Evolutionary conservation across 352 stramenopile genomes (phyloP).

Genomic region (Aphanomyces astaci): DNA sequence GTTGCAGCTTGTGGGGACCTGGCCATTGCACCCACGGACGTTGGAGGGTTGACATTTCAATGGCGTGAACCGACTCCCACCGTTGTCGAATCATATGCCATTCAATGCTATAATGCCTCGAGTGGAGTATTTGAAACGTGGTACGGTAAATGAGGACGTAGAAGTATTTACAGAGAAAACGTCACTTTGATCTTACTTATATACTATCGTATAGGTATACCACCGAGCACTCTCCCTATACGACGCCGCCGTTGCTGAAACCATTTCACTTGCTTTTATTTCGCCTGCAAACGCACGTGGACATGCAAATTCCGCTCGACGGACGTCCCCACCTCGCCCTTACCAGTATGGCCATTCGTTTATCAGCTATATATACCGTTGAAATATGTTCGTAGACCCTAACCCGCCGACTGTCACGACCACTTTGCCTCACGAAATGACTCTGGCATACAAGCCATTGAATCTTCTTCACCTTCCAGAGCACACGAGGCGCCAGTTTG

Average conservation of each 20-base stretch:
- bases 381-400: not conserved
- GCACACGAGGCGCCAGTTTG: no score
- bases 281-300: not conserved
- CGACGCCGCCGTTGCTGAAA: not conserved
- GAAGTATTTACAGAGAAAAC: no score
- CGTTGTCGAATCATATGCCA: not conserved
- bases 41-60: not conserved
- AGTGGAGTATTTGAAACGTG: not conserved
- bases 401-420: not conserved
- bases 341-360: not conserved
- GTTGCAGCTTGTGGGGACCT: not conserved
- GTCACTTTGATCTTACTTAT: no score
- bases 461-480: not conserved
- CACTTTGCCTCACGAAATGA: not conserved
- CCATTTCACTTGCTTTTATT: constrained; percentile 6
- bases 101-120: not conserved
- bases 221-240: not conserved
- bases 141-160: no score
- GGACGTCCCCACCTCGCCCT: not conserved
- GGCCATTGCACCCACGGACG: not conserved
- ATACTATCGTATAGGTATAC: not conserved
- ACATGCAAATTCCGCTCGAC: not conserved
- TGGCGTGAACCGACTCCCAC: not conserved
- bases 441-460: not conserved
- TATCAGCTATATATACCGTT: not conserved